Evolutionary conservation across 2,329 filamentous ascomycete genomes (phyloP), one percentile per base, ranked within the genome.

Genomic region (Fusarium longipes): DNA sequence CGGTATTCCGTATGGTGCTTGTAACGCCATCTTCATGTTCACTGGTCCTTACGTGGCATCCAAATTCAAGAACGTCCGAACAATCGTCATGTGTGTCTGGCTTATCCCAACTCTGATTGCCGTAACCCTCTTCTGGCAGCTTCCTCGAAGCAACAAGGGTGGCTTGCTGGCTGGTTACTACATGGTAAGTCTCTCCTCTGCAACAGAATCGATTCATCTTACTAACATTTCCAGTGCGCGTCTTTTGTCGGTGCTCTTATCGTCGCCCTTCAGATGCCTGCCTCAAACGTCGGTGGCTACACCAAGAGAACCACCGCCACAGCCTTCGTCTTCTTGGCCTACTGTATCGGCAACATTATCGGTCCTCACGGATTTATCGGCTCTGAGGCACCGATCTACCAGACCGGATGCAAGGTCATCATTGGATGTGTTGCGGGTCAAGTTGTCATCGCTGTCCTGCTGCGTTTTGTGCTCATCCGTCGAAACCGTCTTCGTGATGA

Each of bases 101-200:
- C 72, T 87, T 6, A 44, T 83, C 14, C 85, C 85, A 0, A 87
- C 85, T 0, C 78, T 86, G 1, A 70, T 84, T 15, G 85, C 83
- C 0, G 78, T 80, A 4, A 75, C 71, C 32, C 73, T 87, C 4
- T 78, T 87, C 42, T 87, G 85, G 84, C 78, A 84, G 65, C 70
- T 87, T 29, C 73, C 57, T 67, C 78, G 51, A 50, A 70, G 68
- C 14, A 78, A 82, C 65, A 76, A 81, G 61, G 76, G 81, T 27
- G 84, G 84, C 2, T 77, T 85, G 0, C 75, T 87, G 0, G 78
- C 84, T 24, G 83, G 82, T 1, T 86, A 86, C 70, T 87, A 87
- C 68, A 81, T 86, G 57, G 71, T 78, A 62, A 44, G 67, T 36
- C 5, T 5, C 14, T 12, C 6, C 8, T 27, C 9, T 17, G 9